Base-by-base conservation (phyloP, 495 filamentous ascomycete genomes). In the Chaetomium cochliodes region DNA sequence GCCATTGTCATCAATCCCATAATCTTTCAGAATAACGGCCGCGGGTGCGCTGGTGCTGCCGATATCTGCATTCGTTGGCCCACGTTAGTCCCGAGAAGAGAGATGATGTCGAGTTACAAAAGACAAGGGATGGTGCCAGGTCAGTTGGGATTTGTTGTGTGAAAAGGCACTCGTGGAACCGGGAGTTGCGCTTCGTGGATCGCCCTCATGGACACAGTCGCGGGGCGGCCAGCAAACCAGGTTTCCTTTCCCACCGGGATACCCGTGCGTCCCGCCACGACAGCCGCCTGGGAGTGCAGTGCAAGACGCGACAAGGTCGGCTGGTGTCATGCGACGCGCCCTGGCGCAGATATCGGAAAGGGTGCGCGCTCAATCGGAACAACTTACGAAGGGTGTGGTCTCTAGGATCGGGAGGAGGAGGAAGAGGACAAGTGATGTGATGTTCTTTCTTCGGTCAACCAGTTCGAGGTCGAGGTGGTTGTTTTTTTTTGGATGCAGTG, bases 1-100 rank as follows among this genome's bases (percentile, higher is more conserved):
- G 73, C 73, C 75, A 77, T 77, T 15, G 63, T 55, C 67, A 66
- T 74, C 60, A 77, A 71, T 71, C 74, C 74, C 74, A 77, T 77
- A 74, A 70, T 47, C 16, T 47, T 18, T 18, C n/a, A 69, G 64
- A 37, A 58, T 42, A 53, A 54, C 57, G 64, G 51, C 47, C 28
- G 18, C 15, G 11, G 62, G 42, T 57, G 25, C 7, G 28, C 23
- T 54, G 55, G 18, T 42, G 9, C 23, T 58, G 37, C 49, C 23
- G 53, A 18, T 42, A 20, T 60, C 39, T 64, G 51, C 39, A 42
- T 54, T 12, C 30, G 65, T 67, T 64, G 42, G 25, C 13, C 60
- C 26, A 67, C 5, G 66, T 55, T 47, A 67, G 58, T 60, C 33
- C 33, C 33, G 33, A 37, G 33, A 37, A 16, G n/a, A 51, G 33